phyloP scores from a whole-genome alignment of 2,329 filamentous ascomycete genomes.

The Leptographium galeiforme region DNA sequence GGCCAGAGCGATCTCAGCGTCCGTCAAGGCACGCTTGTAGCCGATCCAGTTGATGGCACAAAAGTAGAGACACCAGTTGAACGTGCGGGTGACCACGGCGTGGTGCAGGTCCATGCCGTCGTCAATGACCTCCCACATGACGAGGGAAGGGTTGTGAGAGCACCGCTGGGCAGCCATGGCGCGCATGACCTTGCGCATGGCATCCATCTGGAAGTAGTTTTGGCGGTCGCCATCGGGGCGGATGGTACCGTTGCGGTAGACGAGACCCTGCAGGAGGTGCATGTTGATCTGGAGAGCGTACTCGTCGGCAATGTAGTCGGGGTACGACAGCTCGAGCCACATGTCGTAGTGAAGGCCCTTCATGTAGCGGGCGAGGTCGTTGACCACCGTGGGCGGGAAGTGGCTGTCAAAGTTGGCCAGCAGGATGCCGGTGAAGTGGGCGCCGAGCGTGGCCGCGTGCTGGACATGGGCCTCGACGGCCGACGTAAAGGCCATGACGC shows the following conservation, averaged over 20 bases:
- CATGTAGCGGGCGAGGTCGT: slow-evolving; percentile 8
- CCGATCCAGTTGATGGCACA: slow-evolving; percentile 16
- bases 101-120: slow-evolving; percentile 10
- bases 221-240: slow-evolving; percentile 7
- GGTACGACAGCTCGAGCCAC: slow-evolving; percentile 14
- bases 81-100: slow-evolving; percentile 15
- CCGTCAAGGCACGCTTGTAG: slow-evolving; percentile 9
- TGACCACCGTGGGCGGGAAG: slow-evolving; percentile 10
- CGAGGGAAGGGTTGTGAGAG: slow-evolving; percentile 12
- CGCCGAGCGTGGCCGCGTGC: not conserved
- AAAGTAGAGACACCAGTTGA: slow-evolving; percentile 16
- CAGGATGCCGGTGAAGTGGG: not conserved
- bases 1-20: slow-evolving; percentile 7
- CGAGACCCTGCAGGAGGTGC: slow-evolving; percentile 7
- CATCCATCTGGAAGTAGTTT: slow-evolving; percentile 13
- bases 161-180: slow-evolving; percentile 15
- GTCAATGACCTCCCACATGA: slow-evolving; percentile 17
- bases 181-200: slow-evolving; percentile 16
- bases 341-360: slow-evolving; percentile 12
- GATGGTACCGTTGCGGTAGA: slow-evolving; percentile 10
- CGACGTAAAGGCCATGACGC: not conserved
- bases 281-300: slow-evolving; percentile 10
- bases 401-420: slow-evolving; percentile 1
- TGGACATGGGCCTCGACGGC: slow-evolving; percentile 1
- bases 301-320: slow-evolving; percentile 12